These are phyloP conservation scores for Stachybotrys chartarum DNA, from an alignment of 2,329 filamentous ascomycete species.

Conservation along the genomic window DNA sequence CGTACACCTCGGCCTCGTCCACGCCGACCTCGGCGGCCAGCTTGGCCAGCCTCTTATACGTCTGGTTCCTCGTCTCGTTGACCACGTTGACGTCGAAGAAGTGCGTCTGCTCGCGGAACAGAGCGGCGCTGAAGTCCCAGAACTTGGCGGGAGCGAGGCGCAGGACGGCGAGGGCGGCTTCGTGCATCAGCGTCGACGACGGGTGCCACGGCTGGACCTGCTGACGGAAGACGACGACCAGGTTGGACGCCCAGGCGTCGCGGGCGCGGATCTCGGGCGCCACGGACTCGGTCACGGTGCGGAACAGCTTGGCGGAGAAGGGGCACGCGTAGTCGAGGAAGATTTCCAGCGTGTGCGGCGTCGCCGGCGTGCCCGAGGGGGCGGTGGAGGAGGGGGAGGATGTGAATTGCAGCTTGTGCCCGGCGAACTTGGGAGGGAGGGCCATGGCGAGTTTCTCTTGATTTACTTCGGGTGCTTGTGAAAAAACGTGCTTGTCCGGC, in stretches of 20 bases:
- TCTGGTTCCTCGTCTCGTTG: conserved; percentile 75
- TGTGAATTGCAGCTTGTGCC: conserved; percentile 54
- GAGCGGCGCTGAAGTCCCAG: conserved; percentile 66
- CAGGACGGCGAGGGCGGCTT: conserved; percentile 77
- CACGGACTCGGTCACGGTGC: conserved; percentile 62
- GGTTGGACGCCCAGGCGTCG: conserved; percentile 44
- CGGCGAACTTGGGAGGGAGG: conserved; percentile 69
- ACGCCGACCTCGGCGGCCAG: conserved; percentile 64
- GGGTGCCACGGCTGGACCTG: conserved; percentile 96
- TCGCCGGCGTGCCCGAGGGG: conserved; percentile 29
- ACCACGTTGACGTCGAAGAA: conserved; percentile 85
- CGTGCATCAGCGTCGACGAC: conserved; percentile 71
- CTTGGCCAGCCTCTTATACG: conserved; percentile 71
- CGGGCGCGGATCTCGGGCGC: conserved; percentile 56
- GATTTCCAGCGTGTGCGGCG: conserved; percentile 54
- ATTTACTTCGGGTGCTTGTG: too few species aligned
- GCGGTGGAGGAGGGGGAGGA: conserved; percentile 24
- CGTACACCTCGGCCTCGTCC: conserved; percentile 62
- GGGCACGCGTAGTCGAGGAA: conserved; percentile 91
- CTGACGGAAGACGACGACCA: conserved; percentile 80
- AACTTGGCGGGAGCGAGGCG: conserved; percentile 63
- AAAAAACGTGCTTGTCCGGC: too few species aligned
- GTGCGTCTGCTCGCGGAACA: conserved; percentile 60
- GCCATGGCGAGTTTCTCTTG: conserved; percentile 51
- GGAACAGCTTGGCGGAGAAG: conserved; percentile 62